phyloP scores from a whole-genome alignment of 2,329 filamentous ascomycete genomes.

The Zymoseptoria passerinii region DNA sequence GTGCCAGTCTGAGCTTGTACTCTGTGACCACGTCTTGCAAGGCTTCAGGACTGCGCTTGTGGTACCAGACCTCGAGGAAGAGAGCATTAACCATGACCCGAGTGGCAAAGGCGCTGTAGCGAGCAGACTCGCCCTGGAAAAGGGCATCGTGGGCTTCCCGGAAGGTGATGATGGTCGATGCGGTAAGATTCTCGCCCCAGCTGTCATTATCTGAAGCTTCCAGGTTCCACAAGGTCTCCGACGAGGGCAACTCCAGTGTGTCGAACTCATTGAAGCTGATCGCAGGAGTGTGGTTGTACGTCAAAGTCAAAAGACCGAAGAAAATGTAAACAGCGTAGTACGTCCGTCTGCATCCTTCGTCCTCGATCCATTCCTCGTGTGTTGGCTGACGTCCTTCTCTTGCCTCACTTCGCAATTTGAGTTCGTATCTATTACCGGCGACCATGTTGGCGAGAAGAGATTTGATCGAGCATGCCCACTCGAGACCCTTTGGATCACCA shows the following conservation, averaged over 20 bases:
- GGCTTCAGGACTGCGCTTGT: conserved; percentile 96
- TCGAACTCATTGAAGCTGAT: conserved; percentile 99
- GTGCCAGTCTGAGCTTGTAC: conserved; percentile 88
- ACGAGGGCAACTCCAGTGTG: conserved; percentile 81
- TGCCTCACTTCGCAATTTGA: conserved; percentile 85
- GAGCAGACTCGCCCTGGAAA: conserved; percentile 82
- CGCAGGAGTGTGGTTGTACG: conserved; percentile 95
- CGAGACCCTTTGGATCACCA: conserved; percentile 90
- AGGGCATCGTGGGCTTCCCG: conserved; percentile 90
- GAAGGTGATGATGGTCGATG: conserved; percentile 71
- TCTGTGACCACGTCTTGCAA: conserved; percentile 95
- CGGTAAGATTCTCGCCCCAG: conserved; percentile 73
- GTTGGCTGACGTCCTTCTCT: conserved; percentile 68
- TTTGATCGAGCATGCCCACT: conserved; percentile 99
- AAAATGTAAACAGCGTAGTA: conserved; percentile 99
- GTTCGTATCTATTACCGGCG: conserved; percentile 88
- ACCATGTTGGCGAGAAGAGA: conserved; percentile 98
- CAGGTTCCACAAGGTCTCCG: conserved; percentile 89
- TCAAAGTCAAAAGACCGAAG: conserved; percentile 88
- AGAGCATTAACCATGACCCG: conserved; percentile 98
- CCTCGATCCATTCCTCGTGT: conserved; percentile 88
- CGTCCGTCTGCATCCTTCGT: conserved; percentile 90
- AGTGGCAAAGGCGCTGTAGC: conserved; percentile 93
- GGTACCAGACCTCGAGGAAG: conserved; percentile 97
- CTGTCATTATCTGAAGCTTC: conserved; percentile 65